These are phyloP conservation scores for Micractinium sp. DNA, from an alignment of 139 green algal species.

Conservation along the genomic window DNA sequence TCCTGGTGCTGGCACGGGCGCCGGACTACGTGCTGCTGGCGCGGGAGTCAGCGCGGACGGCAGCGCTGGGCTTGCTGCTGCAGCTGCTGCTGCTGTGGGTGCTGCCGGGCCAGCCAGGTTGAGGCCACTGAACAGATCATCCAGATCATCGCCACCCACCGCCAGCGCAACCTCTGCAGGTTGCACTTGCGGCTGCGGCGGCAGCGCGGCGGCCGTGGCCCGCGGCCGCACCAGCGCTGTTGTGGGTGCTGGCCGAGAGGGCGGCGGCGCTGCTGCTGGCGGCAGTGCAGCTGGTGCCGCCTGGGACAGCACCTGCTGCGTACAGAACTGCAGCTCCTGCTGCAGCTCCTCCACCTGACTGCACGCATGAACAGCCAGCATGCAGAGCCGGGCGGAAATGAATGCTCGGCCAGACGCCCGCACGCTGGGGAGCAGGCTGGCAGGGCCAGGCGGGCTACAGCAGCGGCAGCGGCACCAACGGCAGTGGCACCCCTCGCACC, in stretches of 20 bases:
- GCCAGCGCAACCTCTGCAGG: background rate
- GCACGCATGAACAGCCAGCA: background rate
- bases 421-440: background rate
- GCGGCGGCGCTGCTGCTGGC: background rate
- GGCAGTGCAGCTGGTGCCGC: background rate
- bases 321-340: conserved; percentile 35
- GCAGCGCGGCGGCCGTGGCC: background rate
- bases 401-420: background rate
- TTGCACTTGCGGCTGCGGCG: background rate
- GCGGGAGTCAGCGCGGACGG: no score
- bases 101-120: background rate
- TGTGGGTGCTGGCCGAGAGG: background rate
- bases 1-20: no score
- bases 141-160: background rate
- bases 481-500: background rate
- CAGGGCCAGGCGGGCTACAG: no score
- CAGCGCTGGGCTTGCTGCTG: background rate
- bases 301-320: conserved; percentile 5
- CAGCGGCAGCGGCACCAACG: background rate
- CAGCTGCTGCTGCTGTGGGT: background rate
- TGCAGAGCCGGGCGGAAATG: no score
- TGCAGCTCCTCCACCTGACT: conserved; percentile 48
- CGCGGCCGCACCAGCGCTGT: background rate
- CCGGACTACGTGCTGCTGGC: background rate
- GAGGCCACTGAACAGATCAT: conserved; percentile 26